Evolutionary conservation across 2,329 filamentous ascomycete genomes (phyloP).

Genomic region (Colletotrichum somersetense): DNA sequence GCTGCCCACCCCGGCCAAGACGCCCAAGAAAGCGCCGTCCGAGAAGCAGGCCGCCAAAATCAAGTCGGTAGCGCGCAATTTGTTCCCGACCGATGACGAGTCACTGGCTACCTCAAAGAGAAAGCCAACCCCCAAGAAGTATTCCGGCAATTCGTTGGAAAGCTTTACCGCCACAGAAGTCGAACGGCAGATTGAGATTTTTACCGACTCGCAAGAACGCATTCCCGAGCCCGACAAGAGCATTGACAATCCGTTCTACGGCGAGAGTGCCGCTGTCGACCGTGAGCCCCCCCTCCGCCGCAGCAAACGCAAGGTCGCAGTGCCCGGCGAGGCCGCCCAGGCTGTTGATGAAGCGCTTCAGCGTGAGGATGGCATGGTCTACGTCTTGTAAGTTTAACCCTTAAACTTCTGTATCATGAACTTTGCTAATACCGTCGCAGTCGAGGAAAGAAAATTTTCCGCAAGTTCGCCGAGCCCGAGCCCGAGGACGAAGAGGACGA

Average conservation of each 20-base stretch:
- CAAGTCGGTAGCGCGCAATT: slow-evolving; percentile 68
- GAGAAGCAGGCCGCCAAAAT: slow-evolving; percentile 65
- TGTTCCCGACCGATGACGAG: slow-evolving; percentile 71
- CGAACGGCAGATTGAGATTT: slow-evolving; percentile 76
- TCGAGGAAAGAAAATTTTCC: slow-evolving; percentile 84
- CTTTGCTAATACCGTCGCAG: slow-evolving; percentile 55
- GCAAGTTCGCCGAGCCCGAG: slow-evolving; percentile 68
- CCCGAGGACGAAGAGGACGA: slow-evolving; percentile 52
- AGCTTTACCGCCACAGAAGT: slow-evolving; percentile 71
- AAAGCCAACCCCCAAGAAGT: slow-evolving; percentile 67
- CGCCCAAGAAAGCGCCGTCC: slow-evolving; percentile 73
- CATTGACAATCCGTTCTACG: slow-evolving; percentile 79
- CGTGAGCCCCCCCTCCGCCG: slow-evolving; percentile 61
- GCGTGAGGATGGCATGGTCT: slow-evolving; percentile 80
- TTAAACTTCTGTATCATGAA: slow-evolving; percentile 33
- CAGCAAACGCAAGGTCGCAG: slow-evolving; percentile 66
- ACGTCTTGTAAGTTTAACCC: slow-evolving; percentile 77
- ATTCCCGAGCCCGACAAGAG: slow-evolving; percentile 76
- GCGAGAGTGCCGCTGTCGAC: slow-evolving; percentile 54
- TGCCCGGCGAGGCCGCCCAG: slow-evolving; percentile 69
- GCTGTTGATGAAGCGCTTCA: slow-evolving; percentile 72
- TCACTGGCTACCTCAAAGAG: slow-evolving; percentile 71
- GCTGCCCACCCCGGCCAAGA: slow-evolving; percentile 84
- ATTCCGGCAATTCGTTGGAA: slow-evolving; percentile 65
- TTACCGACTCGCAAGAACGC: slow-evolving; percentile 83